Evolutionary conservation across 805 yeast species (phyloP).

Genomic region (Wickerhamomyces queroliae): DNA sequence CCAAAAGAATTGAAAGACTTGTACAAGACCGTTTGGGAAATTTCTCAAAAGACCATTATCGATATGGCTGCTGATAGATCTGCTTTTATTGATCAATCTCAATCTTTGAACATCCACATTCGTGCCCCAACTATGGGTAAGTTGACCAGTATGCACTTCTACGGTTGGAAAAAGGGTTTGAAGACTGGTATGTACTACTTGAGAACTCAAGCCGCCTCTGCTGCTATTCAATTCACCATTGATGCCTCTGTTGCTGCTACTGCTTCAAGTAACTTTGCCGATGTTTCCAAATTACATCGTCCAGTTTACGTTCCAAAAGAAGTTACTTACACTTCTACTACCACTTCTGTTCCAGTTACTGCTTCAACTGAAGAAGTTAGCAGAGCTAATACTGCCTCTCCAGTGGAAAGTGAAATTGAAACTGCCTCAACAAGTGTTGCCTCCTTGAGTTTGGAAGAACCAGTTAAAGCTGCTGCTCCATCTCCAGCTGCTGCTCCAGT

Average conservation of each 20-base stretch:
- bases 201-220: slow-evolving; percentile 94
- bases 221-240: slow-evolving; percentile 88
- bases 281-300: slow-evolving; percentile 30
- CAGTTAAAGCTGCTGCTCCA: slow-evolving; percentile 24
- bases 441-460: slow-evolving; percentile 36
- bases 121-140: slow-evolving; percentile 90
- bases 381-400: slow-evolving; percentile 23
- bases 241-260: slow-evolving; percentile 94
- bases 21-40: slow-evolving; percentile 97
- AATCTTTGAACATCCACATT: slow-evolving; percentile 82
- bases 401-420: slow-evolving; percentile 24
- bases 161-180: slow-evolving; percentile 95
- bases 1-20: slow-evolving; percentile 70
- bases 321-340: too few species aligned
- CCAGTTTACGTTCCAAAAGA: slow-evolving; percentile 28
- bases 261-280: slow-evolving; percentile 52
- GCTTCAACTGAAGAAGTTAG: slow-evolving; percentile 11
- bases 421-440: slow-evolving; percentile 29
- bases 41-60: slow-evolving; percentile 77
- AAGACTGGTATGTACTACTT: slow-evolving; percentile 97
- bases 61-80: slow-evolving; percentile 84
- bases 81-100: slow-evolving; percentile 87
- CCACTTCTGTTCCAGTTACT: too few species aligned
- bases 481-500: slow-evolving; percentile 20
- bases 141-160: slow-evolving; percentile 92